Evolutionary conservation across 1,139 yeast genomes (phyloP).

Genomic region (Pichia sp.): DNA sequence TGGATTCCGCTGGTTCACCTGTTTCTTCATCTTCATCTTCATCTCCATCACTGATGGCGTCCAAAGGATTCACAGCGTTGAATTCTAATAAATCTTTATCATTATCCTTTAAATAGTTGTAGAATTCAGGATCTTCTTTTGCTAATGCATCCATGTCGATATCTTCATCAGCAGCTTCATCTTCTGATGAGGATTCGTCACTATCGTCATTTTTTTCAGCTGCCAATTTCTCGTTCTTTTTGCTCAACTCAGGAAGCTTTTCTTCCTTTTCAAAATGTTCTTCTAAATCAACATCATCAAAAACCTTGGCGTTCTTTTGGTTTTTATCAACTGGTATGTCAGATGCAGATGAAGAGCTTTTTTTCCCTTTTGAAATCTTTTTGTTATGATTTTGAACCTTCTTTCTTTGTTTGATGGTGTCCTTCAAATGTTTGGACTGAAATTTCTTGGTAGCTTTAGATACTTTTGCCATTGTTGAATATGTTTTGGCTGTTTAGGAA

Average conservation of each 20-base stretch:
- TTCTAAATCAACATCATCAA: slow-evolving; percentile 74
- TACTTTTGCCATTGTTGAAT: slow-evolving; percentile 25
- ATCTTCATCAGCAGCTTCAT: slow-evolving; percentile 31
- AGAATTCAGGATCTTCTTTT: slow-evolving; percentile 82
- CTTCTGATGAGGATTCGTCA: slow-evolving; percentile 11
- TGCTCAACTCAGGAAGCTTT: slow-evolving; percentile 55
- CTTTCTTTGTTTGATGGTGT: slow-evolving; percentile 77
- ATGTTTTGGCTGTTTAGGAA: neutral
- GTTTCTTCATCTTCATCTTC: slow-evolving; percentile 38
- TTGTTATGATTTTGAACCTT: slow-evolving; percentile 71
- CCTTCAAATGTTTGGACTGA: slow-evolving; percentile 83
- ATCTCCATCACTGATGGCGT: slow-evolving; percentile 54
- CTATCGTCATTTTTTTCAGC: slow-evolving; percentile 52
- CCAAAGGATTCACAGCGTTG: slow-evolving; percentile 65
- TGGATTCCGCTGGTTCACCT: slow-evolving; percentile 1
- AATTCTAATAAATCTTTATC: slow-evolving; percentile 71
- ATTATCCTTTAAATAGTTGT: slow-evolving; percentile 69
- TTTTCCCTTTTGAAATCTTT: slow-evolving; percentile 40
- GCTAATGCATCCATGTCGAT: slow-evolving; percentile 59
- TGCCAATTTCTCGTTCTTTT: slow-evolving; percentile 27
- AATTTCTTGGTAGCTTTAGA: slow-evolving; percentile 82
- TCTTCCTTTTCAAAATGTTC: slow-evolving; percentile 71
- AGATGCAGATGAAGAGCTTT: slow-evolving; percentile 15
- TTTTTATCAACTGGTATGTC: slow-evolving; percentile 8
- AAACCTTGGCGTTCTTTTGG: slow-evolving; percentile 39